Evolutionary conservation across 2,329 filamentous ascomycete species (phyloP).

Genomic region (Bipolaris cookei): DNA sequence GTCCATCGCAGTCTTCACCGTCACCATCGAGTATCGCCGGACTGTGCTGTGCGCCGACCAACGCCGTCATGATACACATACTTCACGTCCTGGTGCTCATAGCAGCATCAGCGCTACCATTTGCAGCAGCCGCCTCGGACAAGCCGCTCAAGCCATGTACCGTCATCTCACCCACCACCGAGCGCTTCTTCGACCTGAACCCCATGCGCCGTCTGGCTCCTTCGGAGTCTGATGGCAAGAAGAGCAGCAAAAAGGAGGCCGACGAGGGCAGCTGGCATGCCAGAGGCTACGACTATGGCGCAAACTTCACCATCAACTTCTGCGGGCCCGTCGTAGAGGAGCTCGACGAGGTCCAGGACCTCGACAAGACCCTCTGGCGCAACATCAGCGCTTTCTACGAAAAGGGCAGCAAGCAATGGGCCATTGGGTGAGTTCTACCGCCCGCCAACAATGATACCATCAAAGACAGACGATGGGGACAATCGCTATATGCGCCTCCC

Average conservation of each 20-base stretch:
- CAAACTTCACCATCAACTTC: constrained; percentile 85
- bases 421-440: constrained; percentile 69
- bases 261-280: constrained; percentile 68
- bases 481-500: background rate
- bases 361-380: constrained; percentile 66
- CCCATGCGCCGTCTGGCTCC: constrained; percentile 61
- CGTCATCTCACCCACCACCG: constrained; percentile 65
- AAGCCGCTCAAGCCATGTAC: constrained; percentile 64
- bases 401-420: constrained; percentile 69
- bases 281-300: constrained; percentile 76
- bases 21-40: constrained; percentile 14
- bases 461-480: no score
- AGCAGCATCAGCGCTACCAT: constrained; percentile 38
- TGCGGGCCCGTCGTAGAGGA: constrained; percentile 76
- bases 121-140: constrained; percentile 43
- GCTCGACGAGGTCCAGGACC: constrained; percentile 67
- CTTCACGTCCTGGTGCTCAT: constrained; percentile 36
- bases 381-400: constrained; percentile 83
- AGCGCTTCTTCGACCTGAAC: constrained; percentile 69
- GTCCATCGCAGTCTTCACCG: constrained; percentile 11
- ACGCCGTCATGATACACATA: constrained; percentile 35
- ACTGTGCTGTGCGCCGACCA: constrained; percentile 11
- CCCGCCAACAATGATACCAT: background rate
- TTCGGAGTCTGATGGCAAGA: constrained; percentile 38
- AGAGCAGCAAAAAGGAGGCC: constrained; percentile 57